These are phyloP conservation scores for Musa troglodytarum DNA, from an alignment of 176 grass and related monocot species.

Conservation along the genomic window DNA sequence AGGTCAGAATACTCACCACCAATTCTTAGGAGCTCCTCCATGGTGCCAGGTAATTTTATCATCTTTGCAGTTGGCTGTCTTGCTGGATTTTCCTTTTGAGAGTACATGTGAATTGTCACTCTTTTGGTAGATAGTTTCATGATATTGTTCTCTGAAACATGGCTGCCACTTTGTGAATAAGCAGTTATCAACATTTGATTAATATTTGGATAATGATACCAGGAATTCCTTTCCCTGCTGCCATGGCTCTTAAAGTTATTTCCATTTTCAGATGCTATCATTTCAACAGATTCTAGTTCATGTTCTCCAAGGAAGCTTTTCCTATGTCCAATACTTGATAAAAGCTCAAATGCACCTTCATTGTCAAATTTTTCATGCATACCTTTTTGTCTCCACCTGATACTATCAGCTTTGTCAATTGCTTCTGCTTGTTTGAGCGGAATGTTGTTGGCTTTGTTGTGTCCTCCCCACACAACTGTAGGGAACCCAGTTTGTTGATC, in stretches of 20 bases:
- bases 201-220: background rate
- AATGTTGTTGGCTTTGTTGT: background rate
- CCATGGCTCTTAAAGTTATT: background rate
- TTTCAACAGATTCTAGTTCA: background rate
- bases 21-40: slow-evolving; percentile 18
- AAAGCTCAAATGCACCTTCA: background rate
- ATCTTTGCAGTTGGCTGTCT: background rate
- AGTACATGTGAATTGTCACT: slow-evolving; percentile 19
- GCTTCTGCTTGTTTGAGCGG: background rate
- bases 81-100: slow-evolving; percentile 1
- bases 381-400: background rate
- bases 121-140: background rate
- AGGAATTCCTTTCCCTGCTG: background rate
- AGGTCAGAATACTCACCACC: slow-evolving; percentile 12
- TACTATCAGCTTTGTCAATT: background rate
- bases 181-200: background rate
- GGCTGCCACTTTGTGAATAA: background rate
- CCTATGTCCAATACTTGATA: background rate
- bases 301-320: background rate
- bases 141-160: background rate
- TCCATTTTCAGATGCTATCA: background rate
- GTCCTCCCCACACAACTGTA: background rate
- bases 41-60: slow-evolving; percentile 17
- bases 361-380: background rate
- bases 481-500: background rate